phyloP scores from a whole-genome alignment of 202 grass and related monocot genomes.

The Brachypodium distachyon region DNA sequence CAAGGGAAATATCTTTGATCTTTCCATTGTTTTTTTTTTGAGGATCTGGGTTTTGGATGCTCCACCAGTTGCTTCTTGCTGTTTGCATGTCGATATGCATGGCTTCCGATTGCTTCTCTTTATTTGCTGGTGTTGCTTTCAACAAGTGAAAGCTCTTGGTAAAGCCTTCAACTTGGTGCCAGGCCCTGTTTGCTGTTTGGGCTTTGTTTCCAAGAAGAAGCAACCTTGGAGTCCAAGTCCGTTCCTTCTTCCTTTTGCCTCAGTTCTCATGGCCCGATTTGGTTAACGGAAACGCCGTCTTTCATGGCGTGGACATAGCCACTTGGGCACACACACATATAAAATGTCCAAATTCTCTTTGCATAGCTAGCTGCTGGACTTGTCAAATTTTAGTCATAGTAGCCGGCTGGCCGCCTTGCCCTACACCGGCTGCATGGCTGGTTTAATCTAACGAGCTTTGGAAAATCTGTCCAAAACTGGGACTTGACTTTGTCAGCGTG shows the following conservation, averaged over 20 bases:
- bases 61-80: too few relatives aligned
- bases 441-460: background rate
- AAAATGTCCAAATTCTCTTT: background rate
- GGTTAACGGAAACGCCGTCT: background rate
- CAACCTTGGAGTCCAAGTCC: background rate
- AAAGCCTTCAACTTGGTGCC: background rate
- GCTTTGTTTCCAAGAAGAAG: background rate
- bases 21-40: background rate
- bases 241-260: too few relatives aligned
- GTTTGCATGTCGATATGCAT: background rate
- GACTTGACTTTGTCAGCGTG: background rate
- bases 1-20: too few relatives aligned
- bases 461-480: background rate
- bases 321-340: background rate
- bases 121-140: background rate
- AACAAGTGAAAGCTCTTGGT: background rate
- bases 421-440: background rate
- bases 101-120: background rate
- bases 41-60: background rate
- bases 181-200: background rate
- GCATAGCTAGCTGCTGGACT: background rate
- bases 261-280: background rate
- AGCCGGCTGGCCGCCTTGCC: background rate
- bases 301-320: background rate
- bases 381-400: constrained; percentile 3